A percentile compares a stretch with the other conserved stretches of the same genome.
Evolutionary conservation across 345 rosid genomes (phyloP).

Genomic region (Gossypium herbaceum): DNA sequence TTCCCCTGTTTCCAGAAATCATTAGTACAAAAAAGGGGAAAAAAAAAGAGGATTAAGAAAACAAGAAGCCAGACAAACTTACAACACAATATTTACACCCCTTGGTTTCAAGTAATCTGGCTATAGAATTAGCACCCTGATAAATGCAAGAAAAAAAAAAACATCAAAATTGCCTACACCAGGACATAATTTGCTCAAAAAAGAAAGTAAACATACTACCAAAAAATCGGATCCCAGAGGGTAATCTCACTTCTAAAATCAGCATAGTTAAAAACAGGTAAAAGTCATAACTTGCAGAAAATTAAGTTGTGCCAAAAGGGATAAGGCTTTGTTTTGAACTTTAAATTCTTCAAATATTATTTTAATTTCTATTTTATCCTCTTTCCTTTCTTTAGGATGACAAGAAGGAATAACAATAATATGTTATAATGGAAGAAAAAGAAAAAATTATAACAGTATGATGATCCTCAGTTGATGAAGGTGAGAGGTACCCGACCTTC

Average conservation of each 20-base stretch:
- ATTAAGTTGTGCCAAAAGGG: neutral
- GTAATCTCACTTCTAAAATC: slow-evolving; percentile 11
- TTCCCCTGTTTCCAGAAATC: slow-evolving; percentile 34
- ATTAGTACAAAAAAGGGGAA: neutral
- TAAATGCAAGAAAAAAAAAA: slow-evolving; percentile 26
- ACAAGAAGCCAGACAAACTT: slow-evolving; percentile 33
- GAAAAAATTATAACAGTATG: neutral
- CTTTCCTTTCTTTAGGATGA: neutral
- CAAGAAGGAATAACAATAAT: neutral
- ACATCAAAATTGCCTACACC: neutral
- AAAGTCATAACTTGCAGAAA: neutral
- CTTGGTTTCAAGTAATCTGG: slow-evolving; percentile 30
- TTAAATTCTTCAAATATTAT: neutral
- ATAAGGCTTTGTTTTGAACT: neutral
- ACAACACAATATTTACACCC: slow-evolving; percentile 82
- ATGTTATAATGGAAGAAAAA: neutral
- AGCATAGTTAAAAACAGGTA: neutral
- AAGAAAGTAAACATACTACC: neutral
- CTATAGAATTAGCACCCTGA: slow-evolving; percentile 32
- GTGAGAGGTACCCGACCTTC: slow-evolving; percentile 49
- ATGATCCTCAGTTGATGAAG: slow-evolving; percentile 9
- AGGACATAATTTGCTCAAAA: neutral
- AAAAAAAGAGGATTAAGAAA: slow-evolving; percentile 7
- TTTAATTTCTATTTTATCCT: neutral
- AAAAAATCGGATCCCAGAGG: neutral